Percentiles rank a stretch among this genome's conserved stretches.
phyloP scores from a whole-genome alignment of 2,329 filamentous ascomycete genomes.

The Fusarium robinianum region DNA sequence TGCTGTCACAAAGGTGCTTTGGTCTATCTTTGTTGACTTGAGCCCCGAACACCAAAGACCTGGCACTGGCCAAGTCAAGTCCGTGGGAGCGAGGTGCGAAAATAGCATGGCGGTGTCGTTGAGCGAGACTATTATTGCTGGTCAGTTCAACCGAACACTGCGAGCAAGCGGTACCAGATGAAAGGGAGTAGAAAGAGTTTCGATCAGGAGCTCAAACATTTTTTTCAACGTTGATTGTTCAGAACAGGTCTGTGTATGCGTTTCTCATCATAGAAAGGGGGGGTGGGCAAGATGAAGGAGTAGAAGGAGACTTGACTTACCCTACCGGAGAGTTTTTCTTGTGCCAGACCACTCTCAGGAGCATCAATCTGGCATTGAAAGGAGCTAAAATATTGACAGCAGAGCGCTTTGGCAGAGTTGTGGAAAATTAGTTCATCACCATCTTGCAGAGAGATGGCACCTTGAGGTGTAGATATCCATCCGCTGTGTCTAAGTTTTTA shows the following conservation, averaged over 20 bases:
- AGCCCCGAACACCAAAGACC: slow-evolving; percentile 10
- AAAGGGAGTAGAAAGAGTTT: slow-evolving; percentile 15
- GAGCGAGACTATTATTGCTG: slow-evolving; percentile 8
- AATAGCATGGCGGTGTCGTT: slow-evolving; percentile 7
- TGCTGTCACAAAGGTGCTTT: slow-evolving; percentile 9
- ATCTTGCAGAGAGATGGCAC: too few relatives aligned
- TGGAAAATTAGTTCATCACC: too few relatives aligned
- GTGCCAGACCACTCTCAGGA: neutral
- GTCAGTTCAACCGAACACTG: slow-evolving; percentile 18
- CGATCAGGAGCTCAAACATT: slow-evolving; percentile 33
- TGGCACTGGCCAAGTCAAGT: slow-evolving; percentile 8
- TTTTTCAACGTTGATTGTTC: slow-evolving; percentile 39
- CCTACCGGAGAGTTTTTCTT: neutral
- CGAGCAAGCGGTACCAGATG: slow-evolving; percentile 8
- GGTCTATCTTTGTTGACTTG: slow-evolving; percentile 19
- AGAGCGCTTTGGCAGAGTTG: too few relatives aligned
- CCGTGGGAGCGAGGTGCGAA: slow-evolving; percentile 12
- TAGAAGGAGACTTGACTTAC: slow-evolving; percentile 23
- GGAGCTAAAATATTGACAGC: too few relatives aligned
- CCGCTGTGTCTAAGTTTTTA: too few relatives aligned
- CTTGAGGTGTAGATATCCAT: too few relatives aligned
- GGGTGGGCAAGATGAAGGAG: neutral
- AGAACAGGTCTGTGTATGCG: slow-evolving; percentile 44
- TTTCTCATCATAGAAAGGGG: slow-evolving; percentile 37
- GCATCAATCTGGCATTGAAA: neutral